A percentile compares a stretch with the other conserved stretches of the same genome.
These are phyloP conservation scores for Zygosaccharomyces sapae DNA, from an alignment of 1,139 yeast genomes.

Conservation along the genomic window DNA sequence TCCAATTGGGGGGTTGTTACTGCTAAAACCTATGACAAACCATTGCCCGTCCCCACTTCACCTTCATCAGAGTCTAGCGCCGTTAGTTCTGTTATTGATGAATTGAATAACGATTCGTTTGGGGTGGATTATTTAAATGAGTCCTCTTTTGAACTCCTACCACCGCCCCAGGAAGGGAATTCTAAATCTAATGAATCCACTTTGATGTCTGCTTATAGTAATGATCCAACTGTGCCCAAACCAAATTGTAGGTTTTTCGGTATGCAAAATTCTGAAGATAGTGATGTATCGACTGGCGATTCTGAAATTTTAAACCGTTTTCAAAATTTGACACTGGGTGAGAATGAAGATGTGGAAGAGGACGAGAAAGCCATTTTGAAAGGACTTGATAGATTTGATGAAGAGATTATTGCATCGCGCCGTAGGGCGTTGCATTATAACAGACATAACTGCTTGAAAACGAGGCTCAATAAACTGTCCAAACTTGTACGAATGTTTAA, in stretches of 20 bases:
- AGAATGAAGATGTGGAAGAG: neutral
- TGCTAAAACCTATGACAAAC: conserved; percentile 20
- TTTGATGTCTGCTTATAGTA: conserved; percentile 3
- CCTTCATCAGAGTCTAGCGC: conserved; percentile 7
- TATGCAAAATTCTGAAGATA: neutral
- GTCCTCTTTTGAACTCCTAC: conserved; percentile 2
- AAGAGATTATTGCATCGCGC: conserved; percentile 1
- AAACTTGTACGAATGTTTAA: conserved; percentile 20
- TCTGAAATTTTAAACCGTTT: conserved; percentile 5
- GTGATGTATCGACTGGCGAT: conserved; percentile 3
- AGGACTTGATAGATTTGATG: conserved; percentile 1
- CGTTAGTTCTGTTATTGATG: conserved; percentile 13
- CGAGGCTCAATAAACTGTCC: conserved; percentile 20
- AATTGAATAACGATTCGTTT: conserved; percentile 9
- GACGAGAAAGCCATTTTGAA: conserved; percentile 7
- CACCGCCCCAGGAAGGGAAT: conserved; percentile 2
- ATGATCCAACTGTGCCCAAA: conserved; percentile 8
- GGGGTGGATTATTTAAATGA: conserved; percentile 6
- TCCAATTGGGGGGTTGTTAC: conserved; percentile 21
- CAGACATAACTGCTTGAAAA: conserved; percentile 16
- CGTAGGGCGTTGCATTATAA: conserved; percentile 2
- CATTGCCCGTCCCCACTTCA: conserved; percentile 21
- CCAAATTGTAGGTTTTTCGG: conserved; percentile 5
- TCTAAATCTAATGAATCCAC: conserved; percentile 5
- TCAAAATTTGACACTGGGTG: conserved; percentile 1